Conservation (phyloP, 352 stramenopile genomes). For the Globisporangium paroecandrum region DNA sequence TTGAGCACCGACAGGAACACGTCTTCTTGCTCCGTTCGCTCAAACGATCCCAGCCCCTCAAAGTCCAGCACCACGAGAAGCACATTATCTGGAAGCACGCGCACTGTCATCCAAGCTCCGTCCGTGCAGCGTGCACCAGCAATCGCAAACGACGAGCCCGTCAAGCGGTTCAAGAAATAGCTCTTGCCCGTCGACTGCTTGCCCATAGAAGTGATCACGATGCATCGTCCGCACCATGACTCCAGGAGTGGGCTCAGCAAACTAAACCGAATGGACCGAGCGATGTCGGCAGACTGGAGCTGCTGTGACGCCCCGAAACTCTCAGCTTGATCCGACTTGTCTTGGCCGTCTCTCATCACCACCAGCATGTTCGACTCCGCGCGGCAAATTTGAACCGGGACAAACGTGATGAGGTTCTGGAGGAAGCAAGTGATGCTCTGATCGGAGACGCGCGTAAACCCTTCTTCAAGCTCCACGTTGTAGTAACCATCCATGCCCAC, state of each 20-base stretch:
- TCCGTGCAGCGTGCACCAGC: conserved; percentile 57
- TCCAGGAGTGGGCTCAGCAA: conserved; percentile 17
- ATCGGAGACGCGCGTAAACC: conserved; percentile 8
- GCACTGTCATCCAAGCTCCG: conserved; percentile 61
- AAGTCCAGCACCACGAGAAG: conserved; percentile 78
- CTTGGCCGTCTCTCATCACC: conserved; percentile 43
- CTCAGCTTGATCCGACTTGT: conserved; percentile 22
- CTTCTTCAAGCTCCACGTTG: conserved; percentile 7
- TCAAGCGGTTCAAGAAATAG: conserved; percentile 79
- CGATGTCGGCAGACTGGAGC: conserved; percentile 37
- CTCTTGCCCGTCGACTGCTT: conserved; percentile 74
- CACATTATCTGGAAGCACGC: conserved; percentile 32
- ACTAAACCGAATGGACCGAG: conserved; percentile 23
- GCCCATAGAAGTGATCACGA: conserved; percentile 15
- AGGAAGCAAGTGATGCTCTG: conserved; percentile 26
- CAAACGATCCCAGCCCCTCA: conserved; percentile 70
- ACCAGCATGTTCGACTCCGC: conserved; percentile 54
- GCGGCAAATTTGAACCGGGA: conserved; percentile 72
- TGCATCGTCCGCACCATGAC: conserved; percentile 15
- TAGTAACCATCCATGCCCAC: neutral
- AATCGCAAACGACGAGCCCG: conserved; percentile 70
- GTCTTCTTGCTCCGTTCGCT: conserved; percentile 72
- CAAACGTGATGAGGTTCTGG: conserved; percentile 52
- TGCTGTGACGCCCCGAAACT: conserved; percentile 20
- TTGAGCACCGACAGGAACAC: conserved; percentile 75